Base-by-base conservation (phyloP, 2,329 filamentous ascomycete genomes). In the Sarocladiaceae sp. region DNA sequence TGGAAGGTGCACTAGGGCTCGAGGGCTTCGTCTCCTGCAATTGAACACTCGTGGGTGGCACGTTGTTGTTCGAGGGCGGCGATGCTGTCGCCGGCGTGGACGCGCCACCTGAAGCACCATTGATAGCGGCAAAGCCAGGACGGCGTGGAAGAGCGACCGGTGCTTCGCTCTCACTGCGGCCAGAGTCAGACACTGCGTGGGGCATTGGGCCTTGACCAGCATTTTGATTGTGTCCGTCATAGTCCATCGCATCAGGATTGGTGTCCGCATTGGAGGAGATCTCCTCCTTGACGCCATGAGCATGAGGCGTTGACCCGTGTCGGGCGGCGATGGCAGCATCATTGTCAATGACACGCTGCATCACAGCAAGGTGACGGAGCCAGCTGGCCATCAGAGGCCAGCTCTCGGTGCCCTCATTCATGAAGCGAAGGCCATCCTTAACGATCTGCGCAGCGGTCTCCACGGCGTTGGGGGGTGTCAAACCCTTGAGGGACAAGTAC, bases 321-420 rank as follows among this genome's bases (percentile, higher is more conserved):
- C 65, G 50, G 48, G 58, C 24, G 46, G 53, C 51, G 3, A 62
- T 55, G 4, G 59, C 59, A 9, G 72, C 74, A 19, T 76, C 69
- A 33, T 77, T 78, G 51, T 72, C 70, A 18, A 81, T 60, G 2
- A 80, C 77, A 48, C 78, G 75, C 48, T 76, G 72, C 77, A 81
- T 81, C 35, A 81, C 77, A 2, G 71, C 70, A 13, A 81, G 62
- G 51, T 81, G 77, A 27, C 77, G 70, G 45, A 74, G 70, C 77
- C 77, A 81, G 20, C 76, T 77, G 11, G 70, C 63, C 50, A 79
- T 76, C 11, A 81, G 63, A 2, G 75, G 72, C 76, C 77, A 81
- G 19, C 70, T 78, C 44, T 79, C 74, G 2, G 73, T 74, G 10
- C 75, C 76, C 3, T 79, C 74, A 47, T 71, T 67, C 64, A 80